Conservation (phyloP, 805 yeast genomes). For the Ogataea corticis region DNA sequence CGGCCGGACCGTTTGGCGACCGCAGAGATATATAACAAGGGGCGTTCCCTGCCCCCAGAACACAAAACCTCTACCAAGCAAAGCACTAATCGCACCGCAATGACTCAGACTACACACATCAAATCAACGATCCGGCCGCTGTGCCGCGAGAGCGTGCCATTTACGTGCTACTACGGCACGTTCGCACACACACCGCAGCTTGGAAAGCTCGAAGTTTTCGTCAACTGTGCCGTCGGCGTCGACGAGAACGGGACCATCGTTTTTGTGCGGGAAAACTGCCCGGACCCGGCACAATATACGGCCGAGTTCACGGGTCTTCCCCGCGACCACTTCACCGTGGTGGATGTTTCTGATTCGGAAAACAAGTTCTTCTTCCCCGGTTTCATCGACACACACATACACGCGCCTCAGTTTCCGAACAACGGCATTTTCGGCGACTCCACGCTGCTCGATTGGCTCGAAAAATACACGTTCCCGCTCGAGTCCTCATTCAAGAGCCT, state of each 20-base stretch:
- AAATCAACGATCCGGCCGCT: slow-evolving; percentile 11
- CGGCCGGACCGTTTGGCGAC: too few species aligned
- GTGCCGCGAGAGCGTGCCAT: slow-evolving; percentile 17
- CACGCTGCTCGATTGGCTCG: slow-evolving; percentile 87
- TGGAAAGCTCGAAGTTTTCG: slow-evolving; percentile 55
- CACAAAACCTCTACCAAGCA: too few species aligned
- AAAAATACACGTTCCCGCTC: slow-evolving; percentile 83
- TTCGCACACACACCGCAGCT: slow-evolving; percentile 70
- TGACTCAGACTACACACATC: slow-evolving; percentile 6
- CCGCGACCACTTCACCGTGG: slow-evolving; percentile 31
- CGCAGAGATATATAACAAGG: too few species aligned
- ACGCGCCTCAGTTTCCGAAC: slow-evolving; percentile 84
- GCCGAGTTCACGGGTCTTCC: slow-evolving; percentile 12
- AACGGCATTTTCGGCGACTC: slow-evolving; percentile 81
- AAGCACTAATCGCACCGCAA: too few species aligned
- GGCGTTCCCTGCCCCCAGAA: too few species aligned
- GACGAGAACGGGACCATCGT: slow-evolving; percentile 54
- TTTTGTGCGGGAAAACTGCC: slow-evolving; percentile 26
- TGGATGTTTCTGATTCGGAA: slow-evolving; percentile 38
- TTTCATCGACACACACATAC: slow-evolving; percentile 79
- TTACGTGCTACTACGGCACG: slow-evolving; percentile 63
- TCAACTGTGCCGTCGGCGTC: slow-evolving; percentile 64
- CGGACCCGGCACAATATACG: slow-evolving; percentile 16
- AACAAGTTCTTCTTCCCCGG: slow-evolving; percentile 76
- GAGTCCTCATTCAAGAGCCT: slow-evolving; percentile 67